phyloP scores from a whole-genome alignment of 2,329 filamentous ascomycete species.

The Zarea fungicola region DNA sequence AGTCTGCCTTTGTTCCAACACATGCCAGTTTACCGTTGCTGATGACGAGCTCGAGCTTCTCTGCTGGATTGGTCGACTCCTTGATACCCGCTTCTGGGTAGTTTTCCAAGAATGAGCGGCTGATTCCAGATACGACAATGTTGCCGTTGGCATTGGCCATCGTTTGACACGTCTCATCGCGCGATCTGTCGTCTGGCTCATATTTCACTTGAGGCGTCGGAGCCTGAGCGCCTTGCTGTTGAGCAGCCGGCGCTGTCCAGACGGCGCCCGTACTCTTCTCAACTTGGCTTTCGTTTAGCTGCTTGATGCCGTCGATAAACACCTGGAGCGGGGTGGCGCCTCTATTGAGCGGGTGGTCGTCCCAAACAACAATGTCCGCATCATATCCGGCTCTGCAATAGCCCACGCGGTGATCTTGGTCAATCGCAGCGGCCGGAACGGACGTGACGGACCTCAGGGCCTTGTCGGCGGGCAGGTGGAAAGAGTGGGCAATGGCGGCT shows the following conservation, averaged over 20 bases:
- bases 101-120: slow-evolving; percentile 28
- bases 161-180: slow-evolving; percentile 22
- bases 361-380: slow-evolving; percentile 46
- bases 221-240: not conserved
- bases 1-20: not conserved
- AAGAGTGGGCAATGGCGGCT: slow-evolving; percentile 36
- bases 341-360: slow-evolving; percentile 39
- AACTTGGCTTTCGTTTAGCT: slow-evolving; percentile 28
- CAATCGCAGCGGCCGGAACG: slow-evolving; percentile 38
- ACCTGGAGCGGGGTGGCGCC: slow-evolving; percentile 43
- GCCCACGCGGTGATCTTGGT: slow-evolving; percentile 39
- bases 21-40: not conserved
- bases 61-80: not conserved
- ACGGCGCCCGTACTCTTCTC: slow-evolving; percentile 21
- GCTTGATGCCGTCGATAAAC: slow-evolving; percentile 39
- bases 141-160: slow-evolving; percentile 19
- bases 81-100: slow-evolving; percentile 9
- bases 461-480: slow-evolving; percentile 34
- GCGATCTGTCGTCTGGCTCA: slow-evolving; percentile 13
- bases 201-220: slow-evolving; percentile 21
- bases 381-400: slow-evolving; percentile 41
- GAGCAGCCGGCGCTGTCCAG: slow-evolving; percentile 13
- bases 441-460: slow-evolving; percentile 41
- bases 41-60: not conserved
- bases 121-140: slow-evolving; percentile 35